Evolutionary conservation across 352 stramenopile genomes (phyloP).

Genomic region (Phytophthora vignae): DNA sequence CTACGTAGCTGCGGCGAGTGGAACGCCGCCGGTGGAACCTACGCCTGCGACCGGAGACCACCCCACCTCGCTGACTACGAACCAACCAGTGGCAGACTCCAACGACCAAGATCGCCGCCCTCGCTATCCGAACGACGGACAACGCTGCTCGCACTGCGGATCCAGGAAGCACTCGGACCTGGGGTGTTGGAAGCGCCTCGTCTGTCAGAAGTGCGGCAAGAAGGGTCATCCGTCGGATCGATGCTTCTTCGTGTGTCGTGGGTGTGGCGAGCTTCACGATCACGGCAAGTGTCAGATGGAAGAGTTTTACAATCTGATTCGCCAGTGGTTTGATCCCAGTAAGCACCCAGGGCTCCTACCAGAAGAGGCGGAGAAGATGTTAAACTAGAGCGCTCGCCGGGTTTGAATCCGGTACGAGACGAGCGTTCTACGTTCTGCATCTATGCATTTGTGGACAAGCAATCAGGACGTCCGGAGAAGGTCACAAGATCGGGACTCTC

Average conservation of each 20-base stretch:
- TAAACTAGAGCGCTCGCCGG: constrained; percentile 31
- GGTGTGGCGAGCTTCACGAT: constrained; percentile 18
- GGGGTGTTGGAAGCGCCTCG: constrained; percentile 19
- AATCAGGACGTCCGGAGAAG: neutral
- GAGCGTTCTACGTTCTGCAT: constrained; percentile 17
- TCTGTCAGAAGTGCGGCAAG: constrained; percentile 12
- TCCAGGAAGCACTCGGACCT: neutral
- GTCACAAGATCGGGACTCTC: neutral
- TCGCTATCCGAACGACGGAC: neutral
- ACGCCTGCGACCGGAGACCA: no score
- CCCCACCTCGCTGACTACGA: no score
- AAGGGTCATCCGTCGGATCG: constrained; percentile 15
- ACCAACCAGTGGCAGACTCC: no score
- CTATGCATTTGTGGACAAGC: constrained; percentile 15
- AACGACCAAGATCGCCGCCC: neutral
- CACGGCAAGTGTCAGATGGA: constrained; percentile 14
- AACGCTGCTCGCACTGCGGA: constrained; percentile 5
- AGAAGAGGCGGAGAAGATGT: constrained; percentile 7
- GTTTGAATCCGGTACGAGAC: constrained; percentile 9
- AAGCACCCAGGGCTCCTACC: constrained; percentile 18
- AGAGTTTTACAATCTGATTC: constrained; percentile 23
- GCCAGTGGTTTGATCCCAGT: constrained; percentile 13
- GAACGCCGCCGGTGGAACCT: no score
- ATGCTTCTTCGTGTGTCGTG: constrained; percentile 15
- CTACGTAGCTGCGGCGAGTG: neutral